Base-by-base conservation (phyloP, 768 basidiomycete species). In the Trametes maxima region DNA sequence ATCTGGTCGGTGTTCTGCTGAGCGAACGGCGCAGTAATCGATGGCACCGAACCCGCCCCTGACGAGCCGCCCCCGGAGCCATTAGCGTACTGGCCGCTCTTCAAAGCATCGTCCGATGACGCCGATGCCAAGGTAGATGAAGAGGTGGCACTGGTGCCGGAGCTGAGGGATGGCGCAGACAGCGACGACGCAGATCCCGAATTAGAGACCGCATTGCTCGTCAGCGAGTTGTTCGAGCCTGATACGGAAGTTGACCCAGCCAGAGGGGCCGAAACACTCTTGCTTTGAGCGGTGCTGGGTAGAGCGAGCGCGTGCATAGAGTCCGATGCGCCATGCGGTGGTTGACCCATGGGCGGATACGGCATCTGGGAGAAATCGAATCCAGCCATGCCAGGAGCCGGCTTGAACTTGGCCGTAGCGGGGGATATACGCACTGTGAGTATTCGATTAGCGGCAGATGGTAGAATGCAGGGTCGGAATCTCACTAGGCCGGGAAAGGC, bases 321-420 rank as follows among this genome's bases (percentile, higher is more conserved):
- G 49, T 79, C 73, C 35, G 75, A 73, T 22, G 78, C 54, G 60
- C 66, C 14, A 45, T 69, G 54, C 16, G 48, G 40, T 25, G 54
- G 25, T 24, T 58, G 61, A 47, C 55, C 52, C 35, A 71, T 68
- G 25, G 77, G 60, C 13, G 79, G 75, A 59, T 80, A 79, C 43
- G 81, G 82, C 25, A 80, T 75, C 56, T 79, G 78, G 36, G 82
- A 78, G 59, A 66, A 67, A 42, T 70, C 69, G 50, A 69, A 50
- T n/a, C 78, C 68, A 12, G 77, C 67, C 46, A 75, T 67, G 47
- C 75, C 61, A 55, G 82, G 73, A 14, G 83, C 80, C 2, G 85
- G 81, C 74, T 92, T 94, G 77, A 86, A 90, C 71, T 93, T 94
- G 25, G 92, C 92, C 0, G 92, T 94, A 19, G 92, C 92, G 11